These are phyloP conservation scores for Dujonia santamariae DNA, from an alignment of 1,139 yeast genomes.

Conservation along the genomic window DNA sequence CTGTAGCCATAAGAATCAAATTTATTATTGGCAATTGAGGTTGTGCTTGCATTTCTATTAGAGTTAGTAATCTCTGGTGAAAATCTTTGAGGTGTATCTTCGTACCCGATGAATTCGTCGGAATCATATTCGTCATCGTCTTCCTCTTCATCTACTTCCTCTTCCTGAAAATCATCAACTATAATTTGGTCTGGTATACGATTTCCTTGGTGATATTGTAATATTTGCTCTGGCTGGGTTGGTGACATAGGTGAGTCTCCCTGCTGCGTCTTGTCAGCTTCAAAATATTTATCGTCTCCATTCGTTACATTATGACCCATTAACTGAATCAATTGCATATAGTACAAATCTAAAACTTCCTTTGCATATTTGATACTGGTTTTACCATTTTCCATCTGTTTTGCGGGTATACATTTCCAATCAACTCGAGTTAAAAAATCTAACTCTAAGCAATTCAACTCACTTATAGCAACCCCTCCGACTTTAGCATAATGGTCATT, in stretches of 20 bases:
- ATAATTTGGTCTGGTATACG: no score
- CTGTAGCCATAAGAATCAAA: constrained; percentile 27
- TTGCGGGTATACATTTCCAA: constrained; percentile 54
- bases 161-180: constrained; percentile 14
- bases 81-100: background rate
- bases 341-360: constrained; percentile 56
- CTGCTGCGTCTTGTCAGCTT: constrained; percentile 1
- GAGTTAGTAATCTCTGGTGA: background rate
- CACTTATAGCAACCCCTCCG: constrained; percentile 87
- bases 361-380: constrained; percentile 32
- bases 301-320: constrained; percentile 45
- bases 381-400: constrained; percentile 25
- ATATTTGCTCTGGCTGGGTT: background rate
- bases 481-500: constrained; percentile 93
- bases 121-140: constrained; percentile 11
- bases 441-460: constrained; percentile 80
- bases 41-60: background rate
- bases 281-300: constrained; percentile 11
- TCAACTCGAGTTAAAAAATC: constrained; percentile 81
- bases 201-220: background rate
- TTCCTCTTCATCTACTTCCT: constrained; percentile 12
- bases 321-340: constrained; percentile 56
- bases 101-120: constrained; percentile 6
- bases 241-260: background rate
- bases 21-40: background rate